Evolutionary conservation across 2,329 filamentous ascomycete genomes (phyloP).

Genomic region (Alternaria ethzedia): DNA sequence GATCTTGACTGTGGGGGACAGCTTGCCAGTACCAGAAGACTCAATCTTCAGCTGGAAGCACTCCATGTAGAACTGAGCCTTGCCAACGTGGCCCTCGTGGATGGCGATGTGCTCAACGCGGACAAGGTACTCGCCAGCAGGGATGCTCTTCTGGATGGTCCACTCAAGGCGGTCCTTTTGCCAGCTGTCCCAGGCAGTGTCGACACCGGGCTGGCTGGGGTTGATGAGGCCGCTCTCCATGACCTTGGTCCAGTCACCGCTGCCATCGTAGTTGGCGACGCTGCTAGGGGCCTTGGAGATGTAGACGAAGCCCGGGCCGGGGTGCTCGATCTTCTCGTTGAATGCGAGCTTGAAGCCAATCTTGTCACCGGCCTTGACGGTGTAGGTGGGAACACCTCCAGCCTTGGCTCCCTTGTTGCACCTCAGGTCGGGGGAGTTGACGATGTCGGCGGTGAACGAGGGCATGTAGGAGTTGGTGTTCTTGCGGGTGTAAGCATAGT

Average conservation of each 20-base stretch:
- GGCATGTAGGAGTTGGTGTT: slow-evolving; percentile 47
- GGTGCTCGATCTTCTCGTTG: slow-evolving; percentile 55
- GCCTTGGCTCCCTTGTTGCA: slow-evolving; percentile 46
- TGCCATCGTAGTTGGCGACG: slow-evolving; percentile 71
- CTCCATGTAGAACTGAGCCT: slow-evolving; percentile 46
- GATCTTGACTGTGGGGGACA: slow-evolving; percentile 54
- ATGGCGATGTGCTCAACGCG: slow-evolving; percentile 45
- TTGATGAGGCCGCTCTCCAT: slow-evolving; percentile 41
- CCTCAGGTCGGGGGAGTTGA: slow-evolving; percentile 43
- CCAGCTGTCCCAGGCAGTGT: slow-evolving; percentile 44
- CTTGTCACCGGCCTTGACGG: slow-evolving; percentile 54
- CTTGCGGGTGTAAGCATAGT: slow-evolving; percentile 45
- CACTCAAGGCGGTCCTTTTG: slow-evolving; percentile 50
- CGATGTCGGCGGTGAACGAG: slow-evolving; percentile 35
- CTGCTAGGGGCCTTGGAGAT: slow-evolving; percentile 64
- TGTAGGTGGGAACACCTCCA: slow-evolving; percentile 45
- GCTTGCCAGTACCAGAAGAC: slow-evolving; percentile 49
- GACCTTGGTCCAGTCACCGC: slow-evolving; percentile 54
- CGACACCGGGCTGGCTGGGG: slow-evolving; percentile 27
- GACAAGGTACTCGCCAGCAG: slow-evolving; percentile 50
- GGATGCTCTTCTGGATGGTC: slow-evolving; percentile 24
- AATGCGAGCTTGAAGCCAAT: slow-evolving; percentile 60
- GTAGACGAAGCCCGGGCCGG: slow-evolving; percentile 48
- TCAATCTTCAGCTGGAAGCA: slow-evolving; percentile 57
- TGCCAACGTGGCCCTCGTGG: slow-evolving; percentile 38